Conservation (phyloP, 2,329 filamentous ascomycete genomes). For the Beauveria sp. region DNA sequence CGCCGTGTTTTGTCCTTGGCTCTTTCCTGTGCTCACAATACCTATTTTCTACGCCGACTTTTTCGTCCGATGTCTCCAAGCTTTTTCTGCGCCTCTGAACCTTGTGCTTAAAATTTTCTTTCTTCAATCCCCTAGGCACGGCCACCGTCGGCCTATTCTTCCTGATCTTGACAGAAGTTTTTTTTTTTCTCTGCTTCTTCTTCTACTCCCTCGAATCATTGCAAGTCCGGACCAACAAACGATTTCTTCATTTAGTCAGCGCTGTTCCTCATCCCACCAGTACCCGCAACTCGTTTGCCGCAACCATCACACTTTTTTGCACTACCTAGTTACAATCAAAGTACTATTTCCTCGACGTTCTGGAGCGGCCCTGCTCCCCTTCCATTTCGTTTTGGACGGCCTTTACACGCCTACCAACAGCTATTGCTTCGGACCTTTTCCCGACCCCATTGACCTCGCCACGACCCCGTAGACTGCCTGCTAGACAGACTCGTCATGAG, state of each 20-base stretch:
- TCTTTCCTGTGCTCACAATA: neutral
- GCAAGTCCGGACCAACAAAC: neutral
- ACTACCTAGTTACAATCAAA: neutral
- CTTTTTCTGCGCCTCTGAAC: neutral
- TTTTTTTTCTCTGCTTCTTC: neutral
- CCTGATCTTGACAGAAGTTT: neutral
- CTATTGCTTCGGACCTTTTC: neutral
- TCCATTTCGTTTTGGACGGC: neutral
- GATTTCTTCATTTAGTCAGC: neutral
- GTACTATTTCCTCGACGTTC: neutral
- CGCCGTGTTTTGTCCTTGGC: neutral
- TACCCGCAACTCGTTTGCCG: too few relatives aligned
- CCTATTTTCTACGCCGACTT: neutral
- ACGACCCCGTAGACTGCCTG: neutral
- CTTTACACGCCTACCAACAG: neutral
- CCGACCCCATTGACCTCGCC: neutral
- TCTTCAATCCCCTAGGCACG: neutral
- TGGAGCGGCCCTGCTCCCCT: neutral
- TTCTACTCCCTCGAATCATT: neutral
- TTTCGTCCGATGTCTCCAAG: neutral
- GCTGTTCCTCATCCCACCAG: neutral
- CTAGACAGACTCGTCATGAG: neutral
- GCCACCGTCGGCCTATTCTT: neutral
- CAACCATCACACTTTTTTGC: neutral
- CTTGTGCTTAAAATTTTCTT: neutral